Percentiles rank a stretch among this genome's conserved stretches.
Conservation (phyloP, 139 green algal species). For the Monoraphidium neglectum region DNA sequence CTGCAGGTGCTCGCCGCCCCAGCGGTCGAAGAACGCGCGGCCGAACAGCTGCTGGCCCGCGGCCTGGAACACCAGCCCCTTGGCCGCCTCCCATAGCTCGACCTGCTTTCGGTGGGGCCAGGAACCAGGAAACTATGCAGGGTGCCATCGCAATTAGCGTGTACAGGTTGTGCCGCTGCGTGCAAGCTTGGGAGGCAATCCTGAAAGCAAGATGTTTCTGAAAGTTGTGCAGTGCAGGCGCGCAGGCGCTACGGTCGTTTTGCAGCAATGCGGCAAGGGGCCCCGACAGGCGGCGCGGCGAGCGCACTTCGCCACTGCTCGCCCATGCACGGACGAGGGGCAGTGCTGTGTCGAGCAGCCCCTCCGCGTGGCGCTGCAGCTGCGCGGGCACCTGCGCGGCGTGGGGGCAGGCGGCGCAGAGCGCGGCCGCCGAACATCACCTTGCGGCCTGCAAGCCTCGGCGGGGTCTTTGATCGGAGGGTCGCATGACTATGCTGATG, state of each 20-base stretch:
- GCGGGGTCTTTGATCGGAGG: too few relatives aligned
- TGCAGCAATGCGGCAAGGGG: too few relatives aligned
- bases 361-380: slow-evolving; percentile 31
- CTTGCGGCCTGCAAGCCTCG: too few relatives aligned
- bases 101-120: slow-evolving; percentile 40
- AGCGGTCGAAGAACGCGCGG: slow-evolving; percentile 21
- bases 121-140: not conserved
- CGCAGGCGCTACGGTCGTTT: too few relatives aligned
- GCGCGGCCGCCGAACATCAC: too few relatives aligned
- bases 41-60: slow-evolving; percentile 60
- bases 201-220: not conserved
- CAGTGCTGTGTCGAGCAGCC: slow-evolving; percentile 13
- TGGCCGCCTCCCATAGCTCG: slow-evolving; percentile 49
- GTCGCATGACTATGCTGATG: too few relatives aligned
- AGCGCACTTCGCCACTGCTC: slow-evolving; percentile 8
- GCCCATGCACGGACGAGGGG: slow-evolving; percentile 9
- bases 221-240: not conserved
- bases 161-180: not conserved
- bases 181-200: not conserved
- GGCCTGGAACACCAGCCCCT: slow-evolving; percentile 54
- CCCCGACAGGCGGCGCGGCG: not conserved
- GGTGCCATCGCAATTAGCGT: too few relatives aligned
- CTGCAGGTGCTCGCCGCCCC: not conserved
- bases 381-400: slow-evolving; percentile 32
- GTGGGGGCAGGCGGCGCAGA: too few relatives aligned